A percentile compares a stretch with the other conserved stretches of the same genome.
phyloP scores from a whole-genome alignment of 495 filamentous ascomycete genomes.

The Aspergillus bertholletiae region DNA sequence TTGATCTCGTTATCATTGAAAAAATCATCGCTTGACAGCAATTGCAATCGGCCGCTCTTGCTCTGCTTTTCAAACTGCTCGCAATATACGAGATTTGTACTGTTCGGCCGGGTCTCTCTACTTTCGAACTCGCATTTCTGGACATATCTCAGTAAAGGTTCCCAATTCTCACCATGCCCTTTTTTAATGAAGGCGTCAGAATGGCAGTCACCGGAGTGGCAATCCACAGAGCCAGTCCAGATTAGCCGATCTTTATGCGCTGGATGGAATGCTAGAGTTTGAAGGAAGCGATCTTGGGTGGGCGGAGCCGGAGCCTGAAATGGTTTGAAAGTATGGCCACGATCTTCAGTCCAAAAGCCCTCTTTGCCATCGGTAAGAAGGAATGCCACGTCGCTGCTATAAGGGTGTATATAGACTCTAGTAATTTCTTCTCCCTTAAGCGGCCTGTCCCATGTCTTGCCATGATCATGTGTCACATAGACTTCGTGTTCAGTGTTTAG shows the following conservation, averaged over 20 bases:
- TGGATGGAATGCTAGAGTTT: constrained; percentile 73
- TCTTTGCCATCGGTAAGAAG: constrained; percentile 68
- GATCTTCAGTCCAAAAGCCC: constrained; percentile 75
- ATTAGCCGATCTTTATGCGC: constrained; percentile 80
- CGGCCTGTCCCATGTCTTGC: constrained; percentile 74
- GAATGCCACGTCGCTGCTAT: constrained; percentile 79
- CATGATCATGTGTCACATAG: constrained; percentile 75
- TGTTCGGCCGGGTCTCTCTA: constrained; percentile 55
- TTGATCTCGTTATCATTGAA: constrained; percentile 56
- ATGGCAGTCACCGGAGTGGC: constrained; percentile 55
- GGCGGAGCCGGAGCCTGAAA: constrained; percentile 57
- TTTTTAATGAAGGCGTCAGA: constrained; percentile 64
- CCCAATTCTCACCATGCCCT: constrained; percentile 76
- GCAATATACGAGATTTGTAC: constrained; percentile 74
- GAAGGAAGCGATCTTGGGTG: constrained; percentile 33
- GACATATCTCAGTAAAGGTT: constrained; percentile 61
- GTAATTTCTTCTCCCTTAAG: constrained; percentile 59
- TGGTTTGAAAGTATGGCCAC: constrained; percentile 60
- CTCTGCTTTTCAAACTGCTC: constrained; percentile 65
- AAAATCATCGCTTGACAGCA: constrained; percentile 72
- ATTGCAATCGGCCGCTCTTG: constrained; percentile 53
- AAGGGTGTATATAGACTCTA: constrained; percentile 67
- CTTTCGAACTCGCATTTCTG: constrained; percentile 78
- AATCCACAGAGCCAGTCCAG: constrained; percentile 73
- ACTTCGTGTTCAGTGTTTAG: constrained; percentile 62